Evolutionary conservation across 257 asterid genomes (phyloP).

Genomic region (Anisodus tanguticus): DNA sequence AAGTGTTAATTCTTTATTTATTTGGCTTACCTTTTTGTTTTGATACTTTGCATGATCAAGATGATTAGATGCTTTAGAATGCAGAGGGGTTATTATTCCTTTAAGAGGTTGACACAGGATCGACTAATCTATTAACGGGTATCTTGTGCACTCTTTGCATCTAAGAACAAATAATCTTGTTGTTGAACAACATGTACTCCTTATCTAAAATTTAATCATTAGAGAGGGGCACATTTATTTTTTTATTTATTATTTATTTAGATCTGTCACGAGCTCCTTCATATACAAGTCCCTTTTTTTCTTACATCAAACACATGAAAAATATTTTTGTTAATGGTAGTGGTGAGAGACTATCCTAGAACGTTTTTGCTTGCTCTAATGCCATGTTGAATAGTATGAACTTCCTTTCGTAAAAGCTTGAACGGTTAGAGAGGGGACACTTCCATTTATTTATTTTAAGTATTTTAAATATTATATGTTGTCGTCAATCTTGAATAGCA

Average conservation of each 20-base stretch:
- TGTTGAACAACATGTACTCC: not conserved
- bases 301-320: slow-evolving; percentile 6
- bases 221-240: not conserved
- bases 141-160: slow-evolving; percentile 6
- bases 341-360: not conserved
- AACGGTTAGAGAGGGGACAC: not conserved
- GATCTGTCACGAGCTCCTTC: not conserved
- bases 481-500: not conserved
- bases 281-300: not conserved
- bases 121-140: slow-evolving; percentile 6
- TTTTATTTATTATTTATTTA: not conserved
- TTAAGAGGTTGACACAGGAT: slow-evolving; percentile 6
- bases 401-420: not conserved
- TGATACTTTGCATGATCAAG: slow-evolving; percentile 15
- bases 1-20: not conserved
- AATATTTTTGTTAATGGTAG: not conserved
- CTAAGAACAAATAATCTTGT: slow-evolving; percentile 1
- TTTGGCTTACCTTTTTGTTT: slow-evolving; percentile 14
- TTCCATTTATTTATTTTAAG: not conserved
- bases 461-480: not conserved
- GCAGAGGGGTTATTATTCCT: slow-evolving; percentile 2
- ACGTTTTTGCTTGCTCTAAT: not conserved
- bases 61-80: slow-evolving; percentile 7
- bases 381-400: slow-evolving; percentile 13
- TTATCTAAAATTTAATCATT: not conserved